A percentile compares a stretch with the other conserved stretches of the same genome.
Evolutionary conservation across 352 stramenopile species (phyloP).

Genomic region (Phytophthora fragariaefolia): DNA sequence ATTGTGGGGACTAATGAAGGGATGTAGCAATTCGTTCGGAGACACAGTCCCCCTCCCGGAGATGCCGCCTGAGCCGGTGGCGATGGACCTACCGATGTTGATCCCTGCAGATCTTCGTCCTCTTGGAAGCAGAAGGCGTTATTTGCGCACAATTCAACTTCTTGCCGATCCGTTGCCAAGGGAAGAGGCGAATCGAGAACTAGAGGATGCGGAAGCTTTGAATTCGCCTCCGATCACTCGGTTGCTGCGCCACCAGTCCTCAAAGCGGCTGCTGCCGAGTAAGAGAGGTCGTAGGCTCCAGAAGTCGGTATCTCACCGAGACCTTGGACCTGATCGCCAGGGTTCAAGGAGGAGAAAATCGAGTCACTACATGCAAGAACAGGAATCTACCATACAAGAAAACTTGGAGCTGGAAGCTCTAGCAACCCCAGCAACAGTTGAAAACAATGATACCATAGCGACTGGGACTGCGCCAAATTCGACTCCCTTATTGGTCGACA

Average conservation of each 20-base stretch:
- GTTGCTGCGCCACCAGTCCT: constrained; percentile 21
- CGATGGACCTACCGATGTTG: constrained; percentile 58
- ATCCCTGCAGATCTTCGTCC: constrained; percentile 64
- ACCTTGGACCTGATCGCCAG: constrained; percentile 14
- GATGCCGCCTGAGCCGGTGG: constrained; percentile 46
- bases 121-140: constrained; percentile 48
- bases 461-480: neutral
- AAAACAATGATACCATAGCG: neutral
- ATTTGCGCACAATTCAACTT: constrained; percentile 73
- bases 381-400: constrained; percentile 6
- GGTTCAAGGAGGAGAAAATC: constrained; percentile 5
- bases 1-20: no score
- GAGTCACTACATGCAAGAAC: constrained; percentile 9
- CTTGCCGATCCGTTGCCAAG: constrained; percentile 33
- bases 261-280: constrained; percentile 14
- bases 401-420: neutral
- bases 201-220: neutral
- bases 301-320: constrained; percentile 26
- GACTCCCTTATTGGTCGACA: neutral
- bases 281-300: constrained; percentile 27
- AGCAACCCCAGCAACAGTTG: neutral
- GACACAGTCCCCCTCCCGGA: constrained; percentile 42
- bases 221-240: neutral
- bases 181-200: constrained; percentile 14
- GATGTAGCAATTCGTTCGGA: constrained; percentile 67